These are phyloP conservation scores for Arachis monticola DNA, from an alignment of 331 rosid species.

Conservation along the genomic window DNA sequence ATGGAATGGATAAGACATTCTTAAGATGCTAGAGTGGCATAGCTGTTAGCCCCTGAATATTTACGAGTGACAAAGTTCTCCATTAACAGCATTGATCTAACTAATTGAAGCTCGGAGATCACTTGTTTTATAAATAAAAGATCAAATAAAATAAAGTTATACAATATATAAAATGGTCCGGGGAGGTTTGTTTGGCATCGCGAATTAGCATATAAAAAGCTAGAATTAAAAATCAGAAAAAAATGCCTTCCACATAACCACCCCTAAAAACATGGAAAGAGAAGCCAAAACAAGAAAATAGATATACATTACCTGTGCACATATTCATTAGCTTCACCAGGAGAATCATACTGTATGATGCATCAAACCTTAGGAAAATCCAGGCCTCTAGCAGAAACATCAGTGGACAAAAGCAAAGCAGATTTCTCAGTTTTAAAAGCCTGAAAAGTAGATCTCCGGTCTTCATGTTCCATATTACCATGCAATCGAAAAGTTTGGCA, in stretches of 20 bases:
- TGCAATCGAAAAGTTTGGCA: conserved; percentile 79
- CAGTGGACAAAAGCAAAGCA: conserved; percentile 85
- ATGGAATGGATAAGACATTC: neutral
- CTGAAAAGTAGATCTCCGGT: conserved; percentile 72
- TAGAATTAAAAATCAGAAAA: neutral
- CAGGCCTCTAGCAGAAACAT: conserved; percentile 93
- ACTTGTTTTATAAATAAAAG: no score
- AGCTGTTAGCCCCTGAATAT: neutral
- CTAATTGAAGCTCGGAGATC: no score
- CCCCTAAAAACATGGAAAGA: neutral
- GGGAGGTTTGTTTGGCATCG: no score
- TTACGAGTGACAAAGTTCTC: neutral
- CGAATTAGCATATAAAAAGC: no score
- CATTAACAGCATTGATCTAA: neutral
- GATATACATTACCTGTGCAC: conserved; percentile 79
- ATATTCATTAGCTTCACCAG: conserved; percentile 96
- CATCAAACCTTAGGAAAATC: conserved; percentile 90
- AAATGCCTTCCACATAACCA: neutral
- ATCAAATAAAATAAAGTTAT: neutral
- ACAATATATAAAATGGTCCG: neutral
- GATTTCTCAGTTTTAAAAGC: conserved; percentile 79
- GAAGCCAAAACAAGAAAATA: conserved; percentile 1
- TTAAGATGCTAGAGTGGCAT: neutral
- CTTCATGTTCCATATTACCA: conserved; percentile 90
- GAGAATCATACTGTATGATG: conserved; percentile 93